A percentile compares a stretch with the other conserved stretches of the same genome.
phyloP scores from a whole-genome alignment of 1,139 yeast species.

The Kodamaea suecica region DNA sequence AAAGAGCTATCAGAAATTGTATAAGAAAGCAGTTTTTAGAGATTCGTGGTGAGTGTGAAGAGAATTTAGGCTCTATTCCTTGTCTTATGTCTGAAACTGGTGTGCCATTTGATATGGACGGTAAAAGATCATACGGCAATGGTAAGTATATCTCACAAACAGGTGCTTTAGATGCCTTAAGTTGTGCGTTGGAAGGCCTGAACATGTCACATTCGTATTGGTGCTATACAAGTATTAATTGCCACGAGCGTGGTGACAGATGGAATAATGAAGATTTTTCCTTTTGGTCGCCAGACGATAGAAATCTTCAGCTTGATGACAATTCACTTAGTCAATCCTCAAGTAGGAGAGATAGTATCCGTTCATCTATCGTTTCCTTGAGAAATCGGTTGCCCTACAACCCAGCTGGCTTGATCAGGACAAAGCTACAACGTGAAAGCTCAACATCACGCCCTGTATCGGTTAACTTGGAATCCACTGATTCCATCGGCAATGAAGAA shows the following conservation, averaged over 20 bases:
- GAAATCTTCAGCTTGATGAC: slow-evolving; percentile 14
- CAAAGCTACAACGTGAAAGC: slow-evolving; percentile 7
- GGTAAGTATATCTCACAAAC: slow-evolving; percentile 74
- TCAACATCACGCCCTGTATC: background rate
- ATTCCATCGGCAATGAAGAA: background rate
- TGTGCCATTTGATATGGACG: slow-evolving; percentile 93
- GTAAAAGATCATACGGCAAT: slow-evolving; percentile 58
- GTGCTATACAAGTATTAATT: slow-evolving; percentile 74
- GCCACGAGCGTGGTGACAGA: slow-evolving; percentile 80
- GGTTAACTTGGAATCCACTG: background rate
- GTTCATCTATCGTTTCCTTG: slow-evolving; percentile 5
- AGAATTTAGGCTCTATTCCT: slow-evolving; percentile 62
- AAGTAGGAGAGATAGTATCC: slow-evolving; percentile 12
- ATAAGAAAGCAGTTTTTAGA: slow-evolving; percentile 62
- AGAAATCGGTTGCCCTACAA: slow-evolving; percentile 9
- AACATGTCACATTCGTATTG: slow-evolving; percentile 75
- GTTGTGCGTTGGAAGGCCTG: slow-evolving; percentile 72
- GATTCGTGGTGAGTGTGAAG: slow-evolving; percentile 60
- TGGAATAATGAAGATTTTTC: slow-evolving; percentile 96
- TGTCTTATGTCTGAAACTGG: slow-evolving; percentile 91
- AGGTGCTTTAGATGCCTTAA: slow-evolving; percentile 78
- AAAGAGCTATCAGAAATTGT: slow-evolving; percentile 68
- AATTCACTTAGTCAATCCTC: slow-evolving; percentile 9
- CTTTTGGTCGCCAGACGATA: slow-evolving; percentile 73
- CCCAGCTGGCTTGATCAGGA: slow-evolving; percentile 7